Percentiles rank a stretch among this genome's conserved stretches.
Conservation (phyloP, 1,284 basidiomycete genomes). For the Boletus subluridellus region DNA sequence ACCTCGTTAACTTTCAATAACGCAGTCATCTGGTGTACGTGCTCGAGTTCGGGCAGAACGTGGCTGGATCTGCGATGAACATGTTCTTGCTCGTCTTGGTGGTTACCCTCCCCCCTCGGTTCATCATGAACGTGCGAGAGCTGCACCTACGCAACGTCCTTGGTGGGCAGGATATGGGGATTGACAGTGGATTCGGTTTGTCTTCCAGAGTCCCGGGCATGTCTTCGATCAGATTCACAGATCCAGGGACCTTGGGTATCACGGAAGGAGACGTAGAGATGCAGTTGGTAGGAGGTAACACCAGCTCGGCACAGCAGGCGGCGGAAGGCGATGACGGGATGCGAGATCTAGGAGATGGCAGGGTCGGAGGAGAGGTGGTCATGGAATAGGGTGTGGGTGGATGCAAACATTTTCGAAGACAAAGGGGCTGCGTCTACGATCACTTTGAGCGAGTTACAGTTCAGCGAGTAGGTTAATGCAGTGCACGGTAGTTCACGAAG, state of each 20-base stretch:
- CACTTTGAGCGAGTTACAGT: neutral
- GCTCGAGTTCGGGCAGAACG: conserved; percentile 1
- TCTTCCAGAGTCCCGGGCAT: too few species aligned
- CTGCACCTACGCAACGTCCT: conserved; percentile 2
- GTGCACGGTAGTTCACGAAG: neutral
- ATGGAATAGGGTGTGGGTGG: neutral
- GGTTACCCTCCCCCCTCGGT: conserved; percentile 13
- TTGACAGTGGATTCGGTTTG: too few species aligned
- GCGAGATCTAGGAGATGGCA: neutral
- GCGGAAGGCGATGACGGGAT: neutral
- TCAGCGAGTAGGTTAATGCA: neutral
- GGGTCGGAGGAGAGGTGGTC: neutral
- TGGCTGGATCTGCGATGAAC: neutral
- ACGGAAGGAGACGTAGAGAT: conserved; percentile 10
- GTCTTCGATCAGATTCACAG: neutral
- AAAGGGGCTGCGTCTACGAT: neutral
- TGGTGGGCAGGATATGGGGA: neutral
- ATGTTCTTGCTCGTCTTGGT: conserved; percentile 1
- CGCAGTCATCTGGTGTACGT: conserved; percentile 8
- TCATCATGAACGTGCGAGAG: conserved; percentile 5
- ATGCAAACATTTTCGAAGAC: neutral
- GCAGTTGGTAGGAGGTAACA: neutral
- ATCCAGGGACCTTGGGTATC: neutral
- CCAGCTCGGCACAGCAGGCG: neutral
- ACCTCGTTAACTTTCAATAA: neutral